phyloP scores from a whole-genome alignment of 164 flowering plant genomes.

The Chimonanthus praecox region DNA sequence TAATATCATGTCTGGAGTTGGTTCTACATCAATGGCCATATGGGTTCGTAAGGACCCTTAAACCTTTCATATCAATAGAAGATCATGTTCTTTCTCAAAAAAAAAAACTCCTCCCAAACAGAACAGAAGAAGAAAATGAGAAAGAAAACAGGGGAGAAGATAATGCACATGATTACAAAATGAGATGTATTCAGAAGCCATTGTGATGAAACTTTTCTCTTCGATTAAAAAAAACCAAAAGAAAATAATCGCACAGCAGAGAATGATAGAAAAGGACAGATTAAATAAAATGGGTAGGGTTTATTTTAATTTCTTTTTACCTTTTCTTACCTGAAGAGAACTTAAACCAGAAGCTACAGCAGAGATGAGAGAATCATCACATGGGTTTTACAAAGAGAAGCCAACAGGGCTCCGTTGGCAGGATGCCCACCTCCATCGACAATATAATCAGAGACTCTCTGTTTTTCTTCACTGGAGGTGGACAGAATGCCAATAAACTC shows the following conservation, averaged over 20 bases:
- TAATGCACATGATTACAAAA: neutral
- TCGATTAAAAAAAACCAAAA: neutral
- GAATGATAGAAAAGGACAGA: neutral
- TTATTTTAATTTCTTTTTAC: no score
- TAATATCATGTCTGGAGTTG: no score
- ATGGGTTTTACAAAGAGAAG: constrained; percentile 69
- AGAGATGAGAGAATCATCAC: constrained; percentile 10
- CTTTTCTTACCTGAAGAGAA: neutral
- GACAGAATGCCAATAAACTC: constrained; percentile 98
- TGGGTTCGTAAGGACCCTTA: no score
- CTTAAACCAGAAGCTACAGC: neutral
- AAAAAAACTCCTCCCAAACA: neutral
- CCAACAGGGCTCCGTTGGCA: constrained; percentile 80
- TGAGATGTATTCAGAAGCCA: neutral
- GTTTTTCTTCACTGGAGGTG: constrained; percentile 50
- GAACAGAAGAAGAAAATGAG: no score
- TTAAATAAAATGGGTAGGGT: neutral
- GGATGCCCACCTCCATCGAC: constrained; percentile 81
- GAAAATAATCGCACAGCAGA: neutral
- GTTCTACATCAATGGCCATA: no score
- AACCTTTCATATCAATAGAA: no score
- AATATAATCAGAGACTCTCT: neutral
- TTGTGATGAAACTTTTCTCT: neutral
- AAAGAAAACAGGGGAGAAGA: neutral
- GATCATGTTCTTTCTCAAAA: no score